phyloP scores from a whole-genome alignment of 192 early-diverging fungal species.

The Pecoramyces ruminantium region DNA sequence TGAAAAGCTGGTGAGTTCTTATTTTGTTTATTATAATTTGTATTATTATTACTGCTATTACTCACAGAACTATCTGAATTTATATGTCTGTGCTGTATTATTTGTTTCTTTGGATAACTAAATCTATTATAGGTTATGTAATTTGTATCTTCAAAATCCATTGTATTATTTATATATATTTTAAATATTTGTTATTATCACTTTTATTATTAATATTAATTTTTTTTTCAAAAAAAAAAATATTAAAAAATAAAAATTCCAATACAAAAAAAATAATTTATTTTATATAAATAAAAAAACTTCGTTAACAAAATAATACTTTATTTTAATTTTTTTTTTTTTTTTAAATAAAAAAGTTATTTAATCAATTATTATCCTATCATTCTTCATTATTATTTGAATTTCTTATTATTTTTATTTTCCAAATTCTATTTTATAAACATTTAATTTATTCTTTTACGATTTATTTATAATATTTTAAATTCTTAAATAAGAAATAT shows the following conservation, averaged over 20 bases:
- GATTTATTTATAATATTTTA: no score
- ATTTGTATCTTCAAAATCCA: background rate
- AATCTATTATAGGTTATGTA: background rate
- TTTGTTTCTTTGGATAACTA: background rate
- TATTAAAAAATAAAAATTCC: background rate
- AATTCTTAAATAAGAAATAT: no score
- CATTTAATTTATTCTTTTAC: no score
- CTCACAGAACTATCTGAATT: background rate
- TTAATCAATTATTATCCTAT: no score
- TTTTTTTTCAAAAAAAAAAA: background rate
- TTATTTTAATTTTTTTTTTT: no score
- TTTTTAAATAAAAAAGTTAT: no score
- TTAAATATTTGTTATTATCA: background rate
- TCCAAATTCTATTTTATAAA: no score
- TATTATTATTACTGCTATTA: no score
- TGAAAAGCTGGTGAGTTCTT: background rate
- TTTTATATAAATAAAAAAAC: no score
- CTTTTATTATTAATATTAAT: background rate
- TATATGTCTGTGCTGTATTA: background rate
- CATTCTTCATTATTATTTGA: no score
- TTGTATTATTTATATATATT: background rate
- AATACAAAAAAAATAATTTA: background rate
- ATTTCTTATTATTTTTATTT: no score
- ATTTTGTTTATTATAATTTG: background rate
- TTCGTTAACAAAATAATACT: no score